Evolutionary conservation across 345 rosid species (phyloP).

Genomic region (Cardamine resedifolia): DNA sequence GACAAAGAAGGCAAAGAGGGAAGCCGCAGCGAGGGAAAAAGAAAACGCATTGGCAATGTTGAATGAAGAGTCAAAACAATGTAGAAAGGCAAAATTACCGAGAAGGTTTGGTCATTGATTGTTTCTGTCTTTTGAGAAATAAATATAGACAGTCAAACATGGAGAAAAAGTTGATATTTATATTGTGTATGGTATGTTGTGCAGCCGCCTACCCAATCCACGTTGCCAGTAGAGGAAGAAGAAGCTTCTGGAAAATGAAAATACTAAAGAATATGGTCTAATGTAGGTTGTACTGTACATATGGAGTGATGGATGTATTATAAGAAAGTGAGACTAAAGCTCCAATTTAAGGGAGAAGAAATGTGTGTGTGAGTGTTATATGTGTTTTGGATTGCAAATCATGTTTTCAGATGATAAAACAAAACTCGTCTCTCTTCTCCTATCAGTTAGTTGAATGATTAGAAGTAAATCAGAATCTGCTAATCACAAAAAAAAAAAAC

Average conservation of each 20-base stretch:
- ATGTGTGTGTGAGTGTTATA: slow-evolving; percentile 13
- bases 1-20: slow-evolving; percentile 75
- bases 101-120: slow-evolving; percentile 32
- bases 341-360: neutral
- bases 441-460: neutral
- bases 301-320: slow-evolving; percentile 13
- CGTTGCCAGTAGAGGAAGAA: slow-evolving; percentile 29
- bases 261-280: slow-evolving; percentile 1
- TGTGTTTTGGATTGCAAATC: slow-evolving; percentile 11
- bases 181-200: slow-evolving; percentile 2
- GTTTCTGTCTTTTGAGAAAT: slow-evolving; percentile 3
- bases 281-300: slow-evolving; percentile 25
- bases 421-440: neutral
- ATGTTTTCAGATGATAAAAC: slow-evolving; percentile 18
- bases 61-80: slow-evolving; percentile 31
- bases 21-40: slow-evolving; percentile 68
- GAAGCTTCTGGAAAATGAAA: slow-evolving; percentile 17
- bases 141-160: slow-evolving; percentile 8
- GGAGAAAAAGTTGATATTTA: neutral
- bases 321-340: slow-evolving; percentile 17
- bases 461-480: neutral
- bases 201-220: slow-evolving; percentile 32
- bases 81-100: slow-evolving; percentile 31
- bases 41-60: slow-evolving; percentile 41
- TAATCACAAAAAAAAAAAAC: neutral